Base-by-base conservation (phyloP, 331 rosid genomes). In the Saraca asoca region DNA sequence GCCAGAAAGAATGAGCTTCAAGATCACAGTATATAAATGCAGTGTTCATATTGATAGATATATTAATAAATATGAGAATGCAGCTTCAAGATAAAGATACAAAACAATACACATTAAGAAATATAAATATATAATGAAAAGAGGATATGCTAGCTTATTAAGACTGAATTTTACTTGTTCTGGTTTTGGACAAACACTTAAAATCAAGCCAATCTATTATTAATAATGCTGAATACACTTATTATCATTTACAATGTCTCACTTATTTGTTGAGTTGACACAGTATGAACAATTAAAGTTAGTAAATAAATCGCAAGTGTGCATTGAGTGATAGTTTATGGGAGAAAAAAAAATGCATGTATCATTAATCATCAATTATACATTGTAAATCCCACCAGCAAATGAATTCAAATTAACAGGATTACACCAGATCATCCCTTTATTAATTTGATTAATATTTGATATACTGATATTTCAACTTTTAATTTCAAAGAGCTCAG, bases 1-100 rank as follows among this genome's bases (percentile, higher is more conserved):
- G 24, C 54, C 9, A 8, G 39, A 9, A 2, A 46, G 58, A 33
- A 70, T 0, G n/a, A 10, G 41, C 24, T 19, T 41, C n/a, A 5
- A 29, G 49, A 70, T 37, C 57, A 61, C 33, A 57, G 19, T 73
- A 9, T 64, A 37, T 39, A 2, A 39, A 39, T 7, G 48, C 48
- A 53, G 41, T 12, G 9, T 34, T 61, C 33, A 33, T 42, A 42
- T 9, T 9, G 46, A 43, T 0, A 19, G 43, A 39, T 19, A 43
- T 14, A 16, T 51, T 31, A 8, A 43, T 31, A 20, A 34, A 50
- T 19, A 61, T 18, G 31, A 4, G 24, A 34, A 64, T 13, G 9
- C 55, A 29, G 20, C 45, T 13, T 7, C 31, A 35, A 37, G 41
- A 38, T 33, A 41, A 12, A 41, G 38, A 20, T 11, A 9, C 13